Evolutionary conservation across 345 rosid species (phyloP), one percentile per base, ranked within the genome.

Genomic region (Triadica sebifera): DNA sequence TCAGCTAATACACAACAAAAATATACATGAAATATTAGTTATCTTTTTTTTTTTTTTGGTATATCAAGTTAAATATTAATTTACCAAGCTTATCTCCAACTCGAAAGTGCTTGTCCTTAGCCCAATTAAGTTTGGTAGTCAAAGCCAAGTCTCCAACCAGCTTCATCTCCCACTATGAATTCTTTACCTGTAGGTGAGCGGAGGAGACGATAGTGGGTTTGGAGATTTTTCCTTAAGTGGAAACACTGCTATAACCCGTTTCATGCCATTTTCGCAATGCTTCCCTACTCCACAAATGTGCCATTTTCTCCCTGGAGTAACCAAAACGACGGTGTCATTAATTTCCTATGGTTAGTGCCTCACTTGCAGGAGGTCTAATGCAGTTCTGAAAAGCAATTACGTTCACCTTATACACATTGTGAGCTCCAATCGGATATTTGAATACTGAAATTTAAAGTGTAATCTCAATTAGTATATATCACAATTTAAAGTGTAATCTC

Each of bases 21-120:
- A n/a, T n/a, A n/a, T n/a, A n/a, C n/a, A n/a, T n/a, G n/a, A n/a
- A n/a, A n/a, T n/a, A n/a, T n/a, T n/a, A n/a, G n/a, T n/a, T n/a
- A n/a, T n/a, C n/a, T n/a, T 41, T 41, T 41, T 41, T 41, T 8
- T 41, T 8, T 41, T 41, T 41, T 4, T 41, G 8, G 8, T 41
- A n/a, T n/a, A n/a, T n/a, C n/a, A n/a, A n/a, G n/a, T n/a, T n/a
- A n/a, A n/a, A n/a, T n/a, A n/a, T n/a, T n/a, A n/a, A n/a, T n/a
- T n/a, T 67, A 85, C 85, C 70, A 20, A 84, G 80, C 61, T 75
- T 69, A 60, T 86, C 85, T 16, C 86, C 84, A 43, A 84, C 81
- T 0, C 4, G 74, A 58, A 86, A 81, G 29, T 43, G 51, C 55
- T 79, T 83, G 72, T n/a, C n/a, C n/a, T n/a, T n/a, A n/a, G n/a